Evolutionary conservation across 805 yeast genomes (phyloP), one percentile per base, ranked within the genome.

Genomic region (Saccharomycopsis lassenensis): DNA sequence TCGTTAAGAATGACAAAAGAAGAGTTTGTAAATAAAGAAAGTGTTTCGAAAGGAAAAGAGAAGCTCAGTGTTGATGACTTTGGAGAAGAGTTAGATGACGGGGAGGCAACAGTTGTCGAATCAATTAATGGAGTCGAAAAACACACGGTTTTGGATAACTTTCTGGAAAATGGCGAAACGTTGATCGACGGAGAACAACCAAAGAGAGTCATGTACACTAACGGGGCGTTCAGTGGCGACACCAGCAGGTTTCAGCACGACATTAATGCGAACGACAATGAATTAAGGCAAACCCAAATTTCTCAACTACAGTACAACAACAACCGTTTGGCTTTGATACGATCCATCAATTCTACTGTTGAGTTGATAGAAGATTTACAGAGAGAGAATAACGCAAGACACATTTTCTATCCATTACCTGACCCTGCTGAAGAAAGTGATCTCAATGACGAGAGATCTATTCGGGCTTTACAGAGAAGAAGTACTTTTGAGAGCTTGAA

Each of bases 221-320:
- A 24, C 5, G 43, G 41, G 7, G n/a, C 21, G 17, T 35, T 32
- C 24, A 36, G 33, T 8, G 25, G 25, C 16, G 40, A 40, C 19
- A 23, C 30, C 6, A 21, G 3, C 19, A 5, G 11, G n/a, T 23
- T 31, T 17, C 35, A 31, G 24, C 27, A 19, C 21, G 15, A 20
- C 24, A 26, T 23, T 21, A 26, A 16, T n/a, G 35, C 8, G 4
- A 14, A 33, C 18, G 11, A 12, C 12, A 18, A 40, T 48, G 34
- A 49, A 54, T 3, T 36, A 44, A 16, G 55, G 57, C 5, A 52
- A 55, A 21, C 78, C 1, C 78, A 85, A 35, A 53, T 79, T 22
- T 73, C 76, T 40, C 95, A 87, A 51, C 58, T 79, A 39, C 80
- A 73, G 43, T 89, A 81, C 54, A 84, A 84, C 51, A 76, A 77